Base-by-base conservation (phyloP, 495 filamentous ascomycete species). In the Aspergillus indologenus region DNA sequence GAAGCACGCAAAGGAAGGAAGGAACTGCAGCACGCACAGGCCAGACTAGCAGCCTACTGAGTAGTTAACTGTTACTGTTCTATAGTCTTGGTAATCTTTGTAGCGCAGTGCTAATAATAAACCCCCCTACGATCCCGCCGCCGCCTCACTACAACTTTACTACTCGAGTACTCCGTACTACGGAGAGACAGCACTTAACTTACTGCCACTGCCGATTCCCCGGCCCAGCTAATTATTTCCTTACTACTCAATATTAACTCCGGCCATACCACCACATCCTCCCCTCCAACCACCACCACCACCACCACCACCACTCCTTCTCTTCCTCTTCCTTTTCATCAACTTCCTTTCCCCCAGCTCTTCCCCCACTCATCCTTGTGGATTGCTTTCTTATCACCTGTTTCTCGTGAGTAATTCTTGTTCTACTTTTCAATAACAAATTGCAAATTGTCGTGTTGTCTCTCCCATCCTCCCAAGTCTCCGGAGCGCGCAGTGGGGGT, bases 401-500 rank as follows among this genome's bases (percentile, higher is more conserved):
- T 40, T 9, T 15, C 34, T 15, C 34, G 34, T 40, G 34, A 40
- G 34, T 40, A 40, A 40, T 40, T 40, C 34, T 40, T 40, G 34
- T 6, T 40, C 34, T 40, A 14, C 34, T 40, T 14, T 11, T 8
- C 12, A 9, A 40, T 15, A 40, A 2, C 7, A 14, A 40, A 11
- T 11, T 14, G 5, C 5, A 40, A 2, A 40, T 40, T 40, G 34
- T 40, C 47, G 6, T 34, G 14, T 50, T 50, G 21, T 19, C 45
- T 56, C 52, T 46, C 53, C 43, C 11, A 4, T 17, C 19, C 42
- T 42, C 23, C 49, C 29, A 24, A 44, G 34, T 54, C 49, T 62
- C 47, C 50, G 48, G 50, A 47, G 65, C 54, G 57, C 57, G 54
- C 65, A 60, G 61, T 59, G 61, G 65, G 65, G 65, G 60, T 54